Conservation (phyloP, 2,329 filamentous ascomycete species). For the Fusarium stilboides region DNA sequence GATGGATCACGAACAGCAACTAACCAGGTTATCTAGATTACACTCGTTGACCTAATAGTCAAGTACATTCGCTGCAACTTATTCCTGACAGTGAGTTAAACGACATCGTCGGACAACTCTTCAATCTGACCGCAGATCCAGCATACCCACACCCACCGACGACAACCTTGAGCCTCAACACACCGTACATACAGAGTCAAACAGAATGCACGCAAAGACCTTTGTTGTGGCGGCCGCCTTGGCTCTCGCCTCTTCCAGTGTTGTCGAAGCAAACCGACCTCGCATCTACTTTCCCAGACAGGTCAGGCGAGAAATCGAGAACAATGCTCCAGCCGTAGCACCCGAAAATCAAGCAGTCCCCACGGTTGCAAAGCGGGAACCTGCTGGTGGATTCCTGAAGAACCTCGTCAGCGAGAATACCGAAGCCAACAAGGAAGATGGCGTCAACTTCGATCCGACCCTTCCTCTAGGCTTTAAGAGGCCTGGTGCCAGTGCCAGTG, state of each 20-base stretch:
- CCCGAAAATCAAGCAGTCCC: slow-evolving; percentile 36
- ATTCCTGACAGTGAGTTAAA: slow-evolving; percentile 62
- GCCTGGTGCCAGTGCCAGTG: slow-evolving; percentile 35
- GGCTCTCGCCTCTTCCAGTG: slow-evolving; percentile 63
- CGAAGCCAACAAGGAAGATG: slow-evolving; percentile 9
- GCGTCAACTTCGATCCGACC: slow-evolving; percentile 36
- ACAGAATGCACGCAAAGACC: slow-evolving; percentile 66
- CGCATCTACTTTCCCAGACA: slow-evolving; percentile 72
- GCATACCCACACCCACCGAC: slow-evolving; percentile 40
- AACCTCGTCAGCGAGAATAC: slow-evolving; percentile 38
- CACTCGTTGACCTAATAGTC: slow-evolving; percentile 70
- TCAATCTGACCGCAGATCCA: slow-evolving; percentile 27
- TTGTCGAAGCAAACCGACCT: slow-evolving; percentile 62
- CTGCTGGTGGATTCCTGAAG: slow-evolving; percentile 46
- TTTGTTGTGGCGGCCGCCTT: slow-evolving; percentile 64
- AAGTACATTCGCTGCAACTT: slow-evolving; percentile 71
- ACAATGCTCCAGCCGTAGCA: slow-evolving; percentile 58
- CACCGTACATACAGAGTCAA: slow-evolving; percentile 40
- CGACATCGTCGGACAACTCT: neutral
- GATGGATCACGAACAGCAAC: neutral
- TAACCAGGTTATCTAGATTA: slow-evolving; percentile 49
- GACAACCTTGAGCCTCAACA: slow-evolving; percentile 37
- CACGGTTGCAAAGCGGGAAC: slow-evolving; percentile 35
- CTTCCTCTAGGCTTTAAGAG: slow-evolving; percentile 27
- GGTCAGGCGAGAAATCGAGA: slow-evolving; percentile 66